phyloP scores from a whole-genome alignment of 2,329 filamentous ascomycete genomes.

The Sporothrix inflata region DNA sequence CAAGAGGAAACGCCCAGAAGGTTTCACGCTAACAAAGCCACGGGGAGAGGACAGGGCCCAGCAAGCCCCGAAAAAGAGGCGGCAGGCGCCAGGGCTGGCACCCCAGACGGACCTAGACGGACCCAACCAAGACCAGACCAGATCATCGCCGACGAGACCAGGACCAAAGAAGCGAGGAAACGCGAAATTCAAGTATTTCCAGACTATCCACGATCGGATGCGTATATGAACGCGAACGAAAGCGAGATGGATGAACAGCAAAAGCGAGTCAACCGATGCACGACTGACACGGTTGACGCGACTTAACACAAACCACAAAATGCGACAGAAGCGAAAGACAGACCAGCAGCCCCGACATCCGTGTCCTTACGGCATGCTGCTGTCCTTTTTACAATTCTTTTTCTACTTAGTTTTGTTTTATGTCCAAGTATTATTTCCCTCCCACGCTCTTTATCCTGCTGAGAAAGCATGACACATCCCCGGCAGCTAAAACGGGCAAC shows the following conservation, averaged over 20 bases:
- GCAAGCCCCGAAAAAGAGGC: background rate
- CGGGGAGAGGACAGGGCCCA: background rate
- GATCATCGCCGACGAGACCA: background rate
- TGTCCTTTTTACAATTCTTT: too few relatives aligned
- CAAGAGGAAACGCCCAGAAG: conserved; percentile 4
- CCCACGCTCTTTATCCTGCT: background rate
- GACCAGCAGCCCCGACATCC: background rate
- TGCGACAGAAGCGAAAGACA: background rate
- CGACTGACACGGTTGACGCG: too few relatives aligned
- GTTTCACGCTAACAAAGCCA: conserved; percentile 17
- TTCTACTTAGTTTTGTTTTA: background rate
- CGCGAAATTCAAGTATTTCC: background rate
- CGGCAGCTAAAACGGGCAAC: background rate
- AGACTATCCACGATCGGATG: background rate
- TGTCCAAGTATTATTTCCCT: background rate
- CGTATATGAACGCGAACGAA: background rate
- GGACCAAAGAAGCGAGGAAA: background rate
- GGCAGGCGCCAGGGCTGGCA: too few relatives aligned
- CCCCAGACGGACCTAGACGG: too few relatives aligned
- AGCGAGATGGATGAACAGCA: background rate
- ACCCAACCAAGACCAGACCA: too few relatives aligned
- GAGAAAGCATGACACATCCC: conserved; percentile 10
- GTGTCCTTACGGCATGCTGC: too few relatives aligned
- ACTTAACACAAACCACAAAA: too few relatives aligned
- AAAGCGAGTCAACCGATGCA: background rate